Evolutionary conservation across 2,329 filamentous ascomycete genomes (phyloP).

Genomic region (Rutstroemia sp.): DNA sequence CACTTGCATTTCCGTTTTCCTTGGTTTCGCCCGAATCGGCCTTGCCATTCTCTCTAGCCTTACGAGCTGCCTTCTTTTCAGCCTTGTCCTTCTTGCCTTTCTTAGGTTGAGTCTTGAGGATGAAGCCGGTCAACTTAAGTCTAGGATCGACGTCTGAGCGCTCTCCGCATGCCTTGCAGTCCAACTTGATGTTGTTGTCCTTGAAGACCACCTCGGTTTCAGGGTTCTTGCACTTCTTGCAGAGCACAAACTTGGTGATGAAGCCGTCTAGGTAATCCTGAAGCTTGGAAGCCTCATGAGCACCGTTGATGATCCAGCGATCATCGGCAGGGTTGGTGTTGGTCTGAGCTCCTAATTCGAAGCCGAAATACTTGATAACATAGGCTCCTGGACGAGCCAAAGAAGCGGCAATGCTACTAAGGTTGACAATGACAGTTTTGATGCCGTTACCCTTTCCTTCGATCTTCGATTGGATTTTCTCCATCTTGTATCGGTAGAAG

Average conservation of each 20-base stretch:
- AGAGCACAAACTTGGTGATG: slow-evolving; percentile 97
- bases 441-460: slow-evolving; percentile 99
- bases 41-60: slow-evolving; percentile 63
- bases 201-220: slow-evolving; percentile 96
- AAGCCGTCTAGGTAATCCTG: slow-evolving; percentile 98
- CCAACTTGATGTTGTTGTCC: slow-evolving; percentile 82
- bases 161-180: slow-evolving; percentile 98
- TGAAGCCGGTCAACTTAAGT: slow-evolving; percentile 94
- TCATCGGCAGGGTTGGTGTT: slow-evolving; percentile 96
- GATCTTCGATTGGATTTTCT: slow-evolving; percentile 96
- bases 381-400: slow-evolving; percentile 88
- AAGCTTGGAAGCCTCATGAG: slow-evolving; percentile 88
- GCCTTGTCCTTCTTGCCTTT: slow-evolving; percentile 98
- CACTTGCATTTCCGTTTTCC: slow-evolving; percentile 48
- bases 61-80: slow-evolving; percentile 81
- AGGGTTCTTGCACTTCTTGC: slow-evolving; percentile 99
- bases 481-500: slow-evolving; percentile 99
- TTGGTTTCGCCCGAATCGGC: slow-evolving; percentile 38
- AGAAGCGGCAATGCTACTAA: slow-evolving; percentile 86
- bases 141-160: slow-evolving; percentile 85
- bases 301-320: slow-evolving; percentile 99
- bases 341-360: slow-evolving; percentile 97
- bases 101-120: slow-evolving; percentile 92
- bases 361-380: slow-evolving; percentile 99
- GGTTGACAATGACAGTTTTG: slow-evolving; percentile 97